Evolutionary conservation across 2,329 filamentous ascomycete genomes (phyloP).

Genomic region (Colletotrichum musae): DNA sequence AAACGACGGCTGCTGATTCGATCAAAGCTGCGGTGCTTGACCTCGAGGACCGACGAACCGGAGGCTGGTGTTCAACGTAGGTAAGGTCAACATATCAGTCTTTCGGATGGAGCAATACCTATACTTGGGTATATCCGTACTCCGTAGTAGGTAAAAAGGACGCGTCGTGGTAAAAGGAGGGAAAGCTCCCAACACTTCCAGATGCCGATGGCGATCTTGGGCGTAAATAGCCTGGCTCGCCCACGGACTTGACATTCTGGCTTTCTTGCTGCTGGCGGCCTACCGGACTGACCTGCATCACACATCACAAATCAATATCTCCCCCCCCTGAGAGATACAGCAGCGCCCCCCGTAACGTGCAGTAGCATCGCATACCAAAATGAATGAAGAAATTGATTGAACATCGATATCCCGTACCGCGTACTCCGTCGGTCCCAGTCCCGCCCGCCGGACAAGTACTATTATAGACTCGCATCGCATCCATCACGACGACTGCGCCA

Average conservation of each 20-base stretch:
- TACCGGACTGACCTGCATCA: neutral
- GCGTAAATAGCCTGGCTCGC: slow-evolving; percentile 25
- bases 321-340: slow-evolving; percentile 37
- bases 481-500: slow-evolving; percentile 28
- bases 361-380: slow-evolving; percentile 26
- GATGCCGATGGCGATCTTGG: slow-evolving; percentile 35
- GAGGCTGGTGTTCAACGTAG: too few relatives aligned
- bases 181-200: slow-evolving; percentile 11
- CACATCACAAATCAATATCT: slow-evolving; percentile 10
- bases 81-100: too few relatives aligned
- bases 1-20: slow-evolving; percentile 4
- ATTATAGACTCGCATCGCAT: slow-evolving; percentile 18
- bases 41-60: too few relatives aligned
- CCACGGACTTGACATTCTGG: slow-evolving; percentile 23
- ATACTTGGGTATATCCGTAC: too few relatives aligned
- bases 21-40: neutral
- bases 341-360: slow-evolving; percentile 10
- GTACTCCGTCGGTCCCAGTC: neutral
- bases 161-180: too few relatives aligned
- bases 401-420: neutral
- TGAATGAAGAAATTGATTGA: neutral
- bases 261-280: slow-evolving; percentile 9
- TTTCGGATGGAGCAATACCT: too few relatives aligned
- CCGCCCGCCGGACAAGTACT: slow-evolving; percentile 1
- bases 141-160: too few relatives aligned